Base-by-base conservation (phyloP, 2,329 filamentous ascomycete genomes). In the Paracoccidioides brasiliensis region DNA sequence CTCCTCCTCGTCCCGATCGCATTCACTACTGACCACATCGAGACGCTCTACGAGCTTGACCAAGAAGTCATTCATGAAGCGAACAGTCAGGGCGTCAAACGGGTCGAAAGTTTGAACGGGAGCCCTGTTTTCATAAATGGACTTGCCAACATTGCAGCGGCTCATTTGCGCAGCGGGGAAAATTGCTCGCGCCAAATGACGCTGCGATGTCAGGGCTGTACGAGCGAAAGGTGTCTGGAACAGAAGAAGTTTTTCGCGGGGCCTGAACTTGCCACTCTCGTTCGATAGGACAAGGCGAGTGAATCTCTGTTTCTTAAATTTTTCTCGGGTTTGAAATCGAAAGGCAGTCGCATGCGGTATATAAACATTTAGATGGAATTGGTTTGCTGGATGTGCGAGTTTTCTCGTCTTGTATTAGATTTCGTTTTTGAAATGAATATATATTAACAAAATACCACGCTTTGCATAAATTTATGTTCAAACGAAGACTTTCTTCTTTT, bases 1-100 rank as follows among this genome's bases (percentile, higher is more conserved):
- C 78, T 98, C 55, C 78, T 96, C 1, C 78, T 98, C 5, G 89
- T 98, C 55, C 93, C 93, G 0, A 94, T 98, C 61, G 93, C 93
- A 5, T 98, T 98, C 69, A 98, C 93, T 0, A 95, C 88, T n/a
- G 93, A 98, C 66, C 93, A 98, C 68, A 98, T 98, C 62, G 93
- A 98, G 74, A 98, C 93, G 0, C 77, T 98, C 0, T 97, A 85
- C 69, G 93, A 98, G 71, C 76, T 98, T 53, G 93, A 98, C 69
- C 79, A 88, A 64, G 93, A 98, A 72, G 89, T 98, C 42, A 97
- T 98, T 66, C 86, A 88, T 56, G 90, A 95, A 60, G 73, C 73
- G 41, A 70, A 88, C 81, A 81, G 87, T 64, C 74, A 81, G 0
- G 89, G 90, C 37, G 83, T 98, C 60, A 95, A 94, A 77, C 81